Evolutionary conservation across 129 eudicot genomes (phyloP).

Genomic region (Flaveria linearis): DNA sequence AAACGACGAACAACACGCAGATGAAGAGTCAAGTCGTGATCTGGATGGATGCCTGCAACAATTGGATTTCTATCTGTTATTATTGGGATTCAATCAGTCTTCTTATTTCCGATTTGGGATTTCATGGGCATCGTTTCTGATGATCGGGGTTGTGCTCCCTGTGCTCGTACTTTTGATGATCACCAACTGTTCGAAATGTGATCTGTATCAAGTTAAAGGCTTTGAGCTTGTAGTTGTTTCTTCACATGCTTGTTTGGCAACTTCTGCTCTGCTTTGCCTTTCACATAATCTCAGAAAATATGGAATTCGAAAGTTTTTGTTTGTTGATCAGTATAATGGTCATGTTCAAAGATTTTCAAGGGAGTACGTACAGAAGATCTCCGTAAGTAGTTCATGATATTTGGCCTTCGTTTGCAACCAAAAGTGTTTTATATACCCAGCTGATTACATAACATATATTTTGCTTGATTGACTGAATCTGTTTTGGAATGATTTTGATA

Average conservation of each 20-base stretch:
- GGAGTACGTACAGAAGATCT: constrained; percentile 54
- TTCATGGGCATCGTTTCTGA: constrained; percentile 51
- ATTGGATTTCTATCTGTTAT: constrained; percentile 43
- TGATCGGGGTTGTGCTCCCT: constrained; percentile 54
- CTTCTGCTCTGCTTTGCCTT: constrained; percentile 66
- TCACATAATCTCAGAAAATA: constrained; percentile 69
- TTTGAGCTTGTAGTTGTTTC: constrained; percentile 66
- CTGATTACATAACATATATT: constrained; percentile 13
- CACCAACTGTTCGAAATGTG: constrained; percentile 54
- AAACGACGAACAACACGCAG: neutral
- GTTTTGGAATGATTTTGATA: constrained; percentile 16
- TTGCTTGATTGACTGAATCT: neutral
- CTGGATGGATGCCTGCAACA: constrained; percentile 50
- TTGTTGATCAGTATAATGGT: constrained; percentile 71
- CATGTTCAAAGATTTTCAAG: constrained; percentile 54
- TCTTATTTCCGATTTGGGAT: constrained; percentile 38
- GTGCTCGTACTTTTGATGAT: constrained; percentile 45
- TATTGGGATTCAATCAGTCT: constrained; percentile 58
- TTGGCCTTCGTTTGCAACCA: neutral
- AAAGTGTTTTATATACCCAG: neutral
- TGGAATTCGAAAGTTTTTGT: constrained; percentile 69
- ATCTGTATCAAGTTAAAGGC: constrained; percentile 51
- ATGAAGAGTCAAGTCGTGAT: constrained; percentile 29
- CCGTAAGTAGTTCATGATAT: constrained; percentile 42
- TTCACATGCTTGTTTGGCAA: constrained; percentile 65